Evolutionary conservation across 2,329 filamentous ascomycete species (phyloP), one percentile per base, ranked within the genome.

Genomic region (Mycogone perniciosa): DNA sequence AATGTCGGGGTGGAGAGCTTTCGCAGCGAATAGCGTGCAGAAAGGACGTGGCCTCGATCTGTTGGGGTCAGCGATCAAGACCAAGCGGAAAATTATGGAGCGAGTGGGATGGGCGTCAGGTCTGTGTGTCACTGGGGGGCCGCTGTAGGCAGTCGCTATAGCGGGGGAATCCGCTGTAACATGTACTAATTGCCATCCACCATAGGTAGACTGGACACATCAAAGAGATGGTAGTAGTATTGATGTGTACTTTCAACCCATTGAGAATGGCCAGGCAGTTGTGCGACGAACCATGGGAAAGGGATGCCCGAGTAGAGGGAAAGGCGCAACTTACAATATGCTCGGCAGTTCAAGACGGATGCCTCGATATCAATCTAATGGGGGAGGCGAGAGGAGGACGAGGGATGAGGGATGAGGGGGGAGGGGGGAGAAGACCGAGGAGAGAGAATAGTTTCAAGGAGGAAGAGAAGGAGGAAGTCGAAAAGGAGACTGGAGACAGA

Each of bases 51-150:
- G 48, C 37, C 39, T 37, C 35, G 48, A 51, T 51, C 48, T 51
- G 48, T 51, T 51, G 48, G 48, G 48, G 48, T 51, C 48, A 42
- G 48, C 42, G 37, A 44, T 13, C 7, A 35, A 35, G 33, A 7
- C 33, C 11, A 2, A 11, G 33, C 33, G 33, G 7, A 7, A 7
- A 35, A 11, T 11, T 35, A 11, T 35, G 33, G 33, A 35, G 11
- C 11, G 7, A 11, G 7, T 11, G 7, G 33, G 11, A 11, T 35
- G 33, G 7, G 33, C 33, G 7, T 11, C 33, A 35, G 33, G 33
- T 7, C 33, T 35, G 20, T 20, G 20, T 20, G 20, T 20, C 20
- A 20, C 20, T 20, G 34, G n/a, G 20, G 20, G 20, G 20, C 20
- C 20, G 20, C 20, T 20, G 20, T 20, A 20, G 20, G 20, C 20